A percentile compares a stretch with the other conserved stretches of the same genome.
These are phyloP conservation scores for Chrysosphaeria jannelii DNA, from an alignment of 2,329 filamentous ascomycete species.

Conservation along the genomic window DNA sequence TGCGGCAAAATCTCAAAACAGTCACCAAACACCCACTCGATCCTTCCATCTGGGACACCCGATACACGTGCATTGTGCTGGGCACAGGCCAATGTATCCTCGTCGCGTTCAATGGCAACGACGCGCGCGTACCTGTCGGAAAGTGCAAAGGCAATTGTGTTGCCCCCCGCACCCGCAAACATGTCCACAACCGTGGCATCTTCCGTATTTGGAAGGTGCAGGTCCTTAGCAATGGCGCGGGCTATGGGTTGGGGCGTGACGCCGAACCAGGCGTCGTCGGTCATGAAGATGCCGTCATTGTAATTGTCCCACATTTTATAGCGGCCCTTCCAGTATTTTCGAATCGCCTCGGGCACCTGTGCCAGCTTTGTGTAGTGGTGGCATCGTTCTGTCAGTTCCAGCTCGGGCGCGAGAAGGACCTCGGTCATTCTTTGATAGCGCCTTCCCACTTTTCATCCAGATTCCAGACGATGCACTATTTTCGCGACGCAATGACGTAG, in stretches of 20 bases:
- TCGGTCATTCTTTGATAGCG: no score
- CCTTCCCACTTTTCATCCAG: no score
- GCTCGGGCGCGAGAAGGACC: constrained; percentile 14
- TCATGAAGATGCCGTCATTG: constrained; percentile 68
- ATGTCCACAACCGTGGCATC: constrained; percentile 44
- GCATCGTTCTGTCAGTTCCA: constrained; percentile 29
- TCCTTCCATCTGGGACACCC: constrained; percentile 36
- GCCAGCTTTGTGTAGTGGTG: constrained; percentile 42
- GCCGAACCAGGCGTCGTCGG: constrained; percentile 85
- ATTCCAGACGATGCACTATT: no score
- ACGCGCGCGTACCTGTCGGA: constrained; percentile 53
- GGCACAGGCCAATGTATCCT: constrained; percentile 55
- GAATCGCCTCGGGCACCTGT: constrained; percentile 55
- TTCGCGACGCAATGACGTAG: no score
- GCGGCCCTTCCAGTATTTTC: constrained; percentile 86
- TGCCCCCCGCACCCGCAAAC: constrained; percentile 79
- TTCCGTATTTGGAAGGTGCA: constrained; percentile 10
- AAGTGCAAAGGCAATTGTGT: constrained; percentile 77
- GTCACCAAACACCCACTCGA: constrained; percentile 69
- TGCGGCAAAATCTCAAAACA: constrained; percentile 40
- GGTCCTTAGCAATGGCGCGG: constrained; percentile 7
- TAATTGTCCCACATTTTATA: constrained; percentile 70
- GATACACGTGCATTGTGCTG: constrained; percentile 78
- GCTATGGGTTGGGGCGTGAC: constrained; percentile 86
- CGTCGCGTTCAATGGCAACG: constrained; percentile 68